Percentiles rank a stretch among this genome's conserved stretches.
phyloP scores from a whole-genome alignment of 495 filamentous ascomycete species.

The Tuber calosporum region DNA sequence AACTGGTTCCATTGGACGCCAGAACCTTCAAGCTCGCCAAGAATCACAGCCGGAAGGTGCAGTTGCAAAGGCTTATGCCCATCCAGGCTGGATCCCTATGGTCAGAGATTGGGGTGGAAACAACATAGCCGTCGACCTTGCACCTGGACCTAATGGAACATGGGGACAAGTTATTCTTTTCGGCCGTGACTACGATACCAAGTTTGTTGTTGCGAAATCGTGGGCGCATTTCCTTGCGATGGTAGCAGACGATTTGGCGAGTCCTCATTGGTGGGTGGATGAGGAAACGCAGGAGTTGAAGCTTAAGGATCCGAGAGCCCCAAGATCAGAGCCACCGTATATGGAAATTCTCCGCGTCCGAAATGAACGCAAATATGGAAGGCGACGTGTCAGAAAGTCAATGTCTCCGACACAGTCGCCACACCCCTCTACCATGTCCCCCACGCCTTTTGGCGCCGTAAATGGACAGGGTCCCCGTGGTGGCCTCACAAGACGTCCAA shows the following conservation, averaged over 20 bases:
- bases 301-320: constrained; percentile 78
- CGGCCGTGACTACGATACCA: constrained; percentile 95
- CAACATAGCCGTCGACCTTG: constrained; percentile 87
- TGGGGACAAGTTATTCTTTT: constrained; percentile 98
- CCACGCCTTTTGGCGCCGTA: constrained; percentile 12
- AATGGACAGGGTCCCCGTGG: constrained; percentile 23
- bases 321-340: constrained; percentile 85
- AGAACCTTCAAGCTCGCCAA: constrained; percentile 76
- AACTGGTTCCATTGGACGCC: constrained; percentile 48
- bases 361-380: constrained; percentile 87
- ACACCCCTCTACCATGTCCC: constrained; percentile 14
- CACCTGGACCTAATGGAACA: constrained; percentile 78
- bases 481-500: constrained; percentile 33
- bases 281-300: constrained; percentile 89
- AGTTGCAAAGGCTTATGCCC: constrained; percentile 87
- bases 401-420: constrained; percentile 28
- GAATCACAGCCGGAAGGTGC: constrained; percentile 78
- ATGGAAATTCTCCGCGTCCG: constrained; percentile 91
- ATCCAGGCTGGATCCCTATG: constrained; percentile 92
- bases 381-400: constrained; percentile 43
- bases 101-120: constrained; percentile 98
- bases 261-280: constrained; percentile 79
- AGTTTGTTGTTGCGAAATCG: constrained; percentile 88
- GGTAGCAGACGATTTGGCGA: constrained; percentile 80
- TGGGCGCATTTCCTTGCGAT: constrained; percentile 83